These are phyloP conservation scores for Cunninghamia lanceolata DNA, from an alignment of 75 land plant species.

Conservation along the genomic window DNA sequence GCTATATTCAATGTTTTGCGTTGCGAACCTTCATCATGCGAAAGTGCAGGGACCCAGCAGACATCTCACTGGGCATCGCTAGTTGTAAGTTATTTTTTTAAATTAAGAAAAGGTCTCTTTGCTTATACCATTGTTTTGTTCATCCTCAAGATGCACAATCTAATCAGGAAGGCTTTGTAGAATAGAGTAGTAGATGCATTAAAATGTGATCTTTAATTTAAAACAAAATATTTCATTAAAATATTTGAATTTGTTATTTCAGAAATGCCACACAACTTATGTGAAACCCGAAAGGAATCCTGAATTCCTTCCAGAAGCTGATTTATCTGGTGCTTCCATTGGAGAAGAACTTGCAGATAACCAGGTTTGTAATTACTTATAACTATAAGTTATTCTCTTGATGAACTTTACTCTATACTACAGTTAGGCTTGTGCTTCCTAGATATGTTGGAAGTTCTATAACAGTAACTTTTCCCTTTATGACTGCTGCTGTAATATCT, in stretches of 20 bases:
- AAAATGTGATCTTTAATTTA: neutral
- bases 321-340: neutral
- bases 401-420: neutral
- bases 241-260: neutral
- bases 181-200: neutral
- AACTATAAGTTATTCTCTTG: neutral
- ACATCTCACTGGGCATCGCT: neutral
- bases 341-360: neutral
- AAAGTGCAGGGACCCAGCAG: neutral
- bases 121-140: neutral
- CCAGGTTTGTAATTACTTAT: neutral
- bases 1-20: constrained; percentile 33
- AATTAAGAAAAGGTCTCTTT: neutral
- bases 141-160: constrained; percentile 1
- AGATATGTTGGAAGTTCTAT: neutral
- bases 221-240: no score
- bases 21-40: neutral
- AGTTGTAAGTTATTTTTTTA: neutral
- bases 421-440: no score
- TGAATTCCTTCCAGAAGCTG: neutral
- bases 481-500: neutral
- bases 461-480: neutral
- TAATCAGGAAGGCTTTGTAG: neutral
- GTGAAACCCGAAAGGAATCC: neutral
- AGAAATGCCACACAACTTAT: neutral